Evolutionary conservation across 2,329 filamentous ascomycete genomes (phyloP), one percentile per base, ranked within the genome.

Genomic region (Cercospora sp.): DNA sequence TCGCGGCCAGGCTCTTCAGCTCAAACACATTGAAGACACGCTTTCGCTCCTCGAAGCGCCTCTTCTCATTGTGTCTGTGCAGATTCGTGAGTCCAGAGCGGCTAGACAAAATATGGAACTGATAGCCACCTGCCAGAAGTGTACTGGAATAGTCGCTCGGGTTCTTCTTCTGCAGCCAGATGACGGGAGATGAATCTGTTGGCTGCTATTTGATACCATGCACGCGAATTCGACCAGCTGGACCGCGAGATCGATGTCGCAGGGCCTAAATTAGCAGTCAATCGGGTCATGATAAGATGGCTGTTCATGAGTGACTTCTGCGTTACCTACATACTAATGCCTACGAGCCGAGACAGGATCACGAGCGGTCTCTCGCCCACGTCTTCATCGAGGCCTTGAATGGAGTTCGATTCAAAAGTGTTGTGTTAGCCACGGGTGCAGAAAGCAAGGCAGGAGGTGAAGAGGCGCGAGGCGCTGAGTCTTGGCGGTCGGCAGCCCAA

Each of bases 1-100:
- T 63, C 21, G 76, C 77, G 7, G 77, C 77, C 8, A 78, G 66
- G 24, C 70, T 71, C 70, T 75, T 72, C 8, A 79, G 62, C 59
- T 73, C 32, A 5, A 24, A 18, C 9, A 74, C 58, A 28, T 74
- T 62, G 34, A 74, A 74, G 3, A 57, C 9, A 2, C 71, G 45
- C 21, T 65, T 21, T 12, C 72, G 45, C 24, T 73, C 72, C 21
- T 28, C 13, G 0, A 68, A 34, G 1, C 72, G 70, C 30, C 61
- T 53, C 6, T 65, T 8, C 26, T 73, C 72, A n/a, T 74, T 73
- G 24, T 68, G 73, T 13, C 68, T 21, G 32, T 18, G 28, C 16
- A 37, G 24, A 55, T n/a, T 6, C 2, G 61, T 3, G 43, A 34
- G 59, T 16, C 28, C 18, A 34, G 18, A 26, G 5, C 18, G 16